Base-by-base conservation (phyloP, 2,329 filamentous ascomycete species). In the Hymenotorrendiella dingleyae region DNA sequence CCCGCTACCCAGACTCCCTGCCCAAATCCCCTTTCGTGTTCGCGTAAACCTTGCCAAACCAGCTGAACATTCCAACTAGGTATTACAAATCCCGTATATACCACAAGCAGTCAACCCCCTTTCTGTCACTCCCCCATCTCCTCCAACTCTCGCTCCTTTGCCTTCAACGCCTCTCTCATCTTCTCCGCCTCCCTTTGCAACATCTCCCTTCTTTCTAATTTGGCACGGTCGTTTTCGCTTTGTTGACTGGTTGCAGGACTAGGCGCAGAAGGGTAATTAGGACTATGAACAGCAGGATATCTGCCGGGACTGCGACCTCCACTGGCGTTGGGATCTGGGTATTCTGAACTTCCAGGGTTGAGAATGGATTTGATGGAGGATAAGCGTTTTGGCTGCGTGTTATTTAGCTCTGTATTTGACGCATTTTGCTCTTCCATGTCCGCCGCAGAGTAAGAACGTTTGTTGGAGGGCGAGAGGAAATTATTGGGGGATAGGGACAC, bases 301-400 rank as follows among this genome's bases (percentile, higher is more conserved):
- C 42, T 23, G 9, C 49, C 43, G 23, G 53, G 48, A 35, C 49
- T 49, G n/a, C 34, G 4, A 30, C 40, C 35, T 40, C 45, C 35
- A 28, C 40, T 44, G 5, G 34, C 32, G n/a, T 30, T 36, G 5
- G 45, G 35, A 23, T 57, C 55, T 1, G 45, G 32, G 28, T 41
- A 41, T 6, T 56, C 54, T 9, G 47, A 35, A 41, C 44, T 54
- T 4, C 54, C 57, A 3, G 79, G 79, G 49, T 88, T 89, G 10
- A 90, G 66, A 33, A 89, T 82, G 4, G 84, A 85, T 51, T 82
- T 85, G 48, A 89, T 89, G 3, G 83, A 86, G 14, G 81, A 86
- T 4, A 88, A 65, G 11, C 84, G 78, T 59, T 84, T 74, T 30
- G 76, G 64, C 27, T 64, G 65, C 20, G 78, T 64, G n/a, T 57